Evolutionary conservation across 768 basidiomycete species (phyloP), one percentile per base, ranked within the genome.

Genomic region (Psilocybe sp.): DNA sequence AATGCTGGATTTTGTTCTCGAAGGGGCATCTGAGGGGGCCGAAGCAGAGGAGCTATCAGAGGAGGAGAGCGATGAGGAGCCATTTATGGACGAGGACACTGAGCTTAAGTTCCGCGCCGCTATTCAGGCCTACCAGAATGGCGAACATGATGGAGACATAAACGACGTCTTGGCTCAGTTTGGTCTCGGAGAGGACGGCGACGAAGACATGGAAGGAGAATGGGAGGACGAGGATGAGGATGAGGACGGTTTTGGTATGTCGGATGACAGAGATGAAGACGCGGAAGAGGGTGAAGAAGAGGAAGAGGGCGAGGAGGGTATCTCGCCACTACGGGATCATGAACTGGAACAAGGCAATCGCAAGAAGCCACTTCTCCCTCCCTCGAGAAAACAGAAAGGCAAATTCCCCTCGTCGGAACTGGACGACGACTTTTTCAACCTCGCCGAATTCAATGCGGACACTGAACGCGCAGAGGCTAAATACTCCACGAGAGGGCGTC

Each of bases 381-480:
- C 46, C 56, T 52, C 63, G 61, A 62, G 56, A 56, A 62, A 61
- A 46, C 59, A 57, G 46, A 67, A 59, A 42, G 59, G 56, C 49
- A 52, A 49, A 5, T 40, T 42, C 37, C 55, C 57, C 45, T 40
- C 44, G 18, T 59, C 66, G 37, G 76, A 77, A 38, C 78, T 98
- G 23, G 87, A 98, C 65, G 96, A 98, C 63, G 82, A 76, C 12
- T 98, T 98, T 72, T 98, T 98, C 69, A 79, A 87, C 53, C 77
- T 99, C 41, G 81, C 82, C 23, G 76, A 82, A 15, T 99, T 99
- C 74, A 97, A 98, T 60, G 77, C 84, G 2, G 84, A 93, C 64
- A 86, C 87, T 2, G 89, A 91, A 64, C 81, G 79, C 56, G 80
- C 84, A 2, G 94, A 96, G 65, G 80, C 84, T 12, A 77, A 68